Base-by-base conservation (phyloP, 2,329 filamentous ascomycete species). In the Pezicula carpinea region DNA sequence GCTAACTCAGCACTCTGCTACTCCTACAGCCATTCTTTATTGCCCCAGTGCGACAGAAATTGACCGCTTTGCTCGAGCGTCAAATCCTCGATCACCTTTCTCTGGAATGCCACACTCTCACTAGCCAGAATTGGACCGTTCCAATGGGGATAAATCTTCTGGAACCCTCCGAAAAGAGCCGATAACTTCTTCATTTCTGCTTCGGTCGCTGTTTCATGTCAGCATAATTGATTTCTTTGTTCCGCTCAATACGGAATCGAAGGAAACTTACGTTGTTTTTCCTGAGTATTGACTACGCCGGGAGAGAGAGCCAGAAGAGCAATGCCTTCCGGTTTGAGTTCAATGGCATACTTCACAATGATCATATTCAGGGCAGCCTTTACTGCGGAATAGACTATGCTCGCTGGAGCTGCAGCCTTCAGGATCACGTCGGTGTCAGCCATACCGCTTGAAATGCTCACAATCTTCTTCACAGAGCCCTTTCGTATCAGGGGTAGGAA, bases 301-400 rank as follows among this genome's bases (percentile, higher is more conserved):
- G 78, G 79, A 14, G 67, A 71, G 8, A 82, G 59, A 8, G 63
- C 64, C 48, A 83, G 50, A 58, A 80, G 76, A 1, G 79, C 56
- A 0, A 83, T 66, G 0, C 74, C 76, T 0, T 80, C 65, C 1
- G 13, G n/a, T 38, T 64, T 66, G 50, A 76, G 75, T 52, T 75
- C 62, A 7, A 38, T 50, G 1, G 69, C 71, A 57, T 70, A 81
- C 60, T 82, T 82, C 51, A 73, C 73, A 1, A 77, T 62, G 1
- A 70, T 65, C 14, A 73, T 60, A 54, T 82, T 82, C 34, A 76
- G 17, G 0, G 73, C 80, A 0, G 69, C 76, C 58, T 80, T 79
- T 58, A 66, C 72, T 17, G 69, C 65, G 1, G 72, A 52, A 52
- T 82, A 83, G 0, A 69, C 57, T 0, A 64, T 50, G 0, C 54